Percentiles rank a stretch among this genome's conserved stretches.
These are phyloP conservation scores for Cairneyella variabilis DNA, from an alignment of 495 filamentous ascomycete genomes.

Conservation along the genomic window DNA sequence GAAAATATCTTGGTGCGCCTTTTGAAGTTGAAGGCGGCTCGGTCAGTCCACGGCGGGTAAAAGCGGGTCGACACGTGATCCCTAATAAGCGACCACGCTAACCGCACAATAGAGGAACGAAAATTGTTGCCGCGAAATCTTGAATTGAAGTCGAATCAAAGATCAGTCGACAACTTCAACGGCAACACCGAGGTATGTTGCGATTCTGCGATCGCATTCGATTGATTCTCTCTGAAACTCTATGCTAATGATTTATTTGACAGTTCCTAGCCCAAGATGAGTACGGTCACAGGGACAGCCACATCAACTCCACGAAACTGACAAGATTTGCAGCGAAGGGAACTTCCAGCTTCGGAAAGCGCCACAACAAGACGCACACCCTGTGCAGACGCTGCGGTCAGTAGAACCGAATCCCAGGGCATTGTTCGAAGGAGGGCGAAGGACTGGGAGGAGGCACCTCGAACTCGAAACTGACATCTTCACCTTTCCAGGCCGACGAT, in stretches of 20 bases:
- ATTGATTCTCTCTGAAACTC: neutral
- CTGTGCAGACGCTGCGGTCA: slow-evolving; percentile 99
- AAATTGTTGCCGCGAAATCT: neutral
- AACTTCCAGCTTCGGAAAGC: slow-evolving; percentile 96
- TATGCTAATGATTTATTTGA: slow-evolving; percentile 14
- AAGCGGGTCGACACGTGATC: no score
- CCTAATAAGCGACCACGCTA: no score
- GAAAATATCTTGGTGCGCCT: no score
- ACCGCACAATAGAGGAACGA: no score
- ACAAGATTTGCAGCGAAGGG: slow-evolving; percentile 60
- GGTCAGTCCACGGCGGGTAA: no score
- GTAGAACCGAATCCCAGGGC: slow-evolving; percentile 35
- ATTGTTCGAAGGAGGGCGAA: neutral
- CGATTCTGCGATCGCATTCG: neutral
- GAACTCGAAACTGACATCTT: slow-evolving; percentile 22
- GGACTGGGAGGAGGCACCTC: neutral
- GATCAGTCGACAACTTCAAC: no score
- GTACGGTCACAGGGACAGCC: slow-evolving; percentile 42
- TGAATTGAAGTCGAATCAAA: no score
- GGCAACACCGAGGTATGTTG: slow-evolving; percentile 12
- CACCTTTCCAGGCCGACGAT: slow-evolving; percentile 71
- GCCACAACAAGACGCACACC: slow-evolving; percentile 98
- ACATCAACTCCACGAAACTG: slow-evolving; percentile 5
- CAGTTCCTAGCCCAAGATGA: slow-evolving; percentile 59
- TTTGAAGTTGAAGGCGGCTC: no score